Evolutionary conservation across 768 basidiomycete genomes (phyloP).

Genomic region (Rubroboletus pulcherrimus): DNA sequence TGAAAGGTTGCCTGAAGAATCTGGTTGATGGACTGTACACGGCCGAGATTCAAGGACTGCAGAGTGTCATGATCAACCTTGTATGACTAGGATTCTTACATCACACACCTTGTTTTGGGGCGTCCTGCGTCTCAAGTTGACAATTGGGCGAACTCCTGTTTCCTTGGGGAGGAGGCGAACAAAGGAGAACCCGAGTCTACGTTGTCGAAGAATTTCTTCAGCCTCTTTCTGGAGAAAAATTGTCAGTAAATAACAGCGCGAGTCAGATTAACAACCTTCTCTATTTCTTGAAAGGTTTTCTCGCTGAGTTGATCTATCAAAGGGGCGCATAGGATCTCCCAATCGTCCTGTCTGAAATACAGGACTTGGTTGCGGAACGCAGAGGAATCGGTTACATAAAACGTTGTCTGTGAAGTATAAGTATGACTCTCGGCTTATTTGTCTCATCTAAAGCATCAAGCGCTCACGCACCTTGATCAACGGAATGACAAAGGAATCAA

Average conservation of each 20-base stretch:
- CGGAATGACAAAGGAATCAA: constrained; percentile 78
- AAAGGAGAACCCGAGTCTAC: constrained; percentile 78
- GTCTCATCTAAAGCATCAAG: neutral
- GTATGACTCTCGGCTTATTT: neutral
- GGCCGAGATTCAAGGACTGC: constrained; percentile 31
- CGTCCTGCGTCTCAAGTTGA: constrained; percentile 71
- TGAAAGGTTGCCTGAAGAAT: constrained; percentile 80
- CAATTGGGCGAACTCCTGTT: constrained; percentile 90
- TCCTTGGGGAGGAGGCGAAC: constrained; percentile 92
- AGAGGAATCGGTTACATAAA: constrained; percentile 91
- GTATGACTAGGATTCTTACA: neutral
- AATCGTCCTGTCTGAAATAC: constrained; percentile 94
- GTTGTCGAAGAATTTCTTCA: constrained; percentile 61
- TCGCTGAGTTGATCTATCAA: constrained; percentile 69
- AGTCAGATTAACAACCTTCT: constrained; percentile 44
- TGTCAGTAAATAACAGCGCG: neutral
- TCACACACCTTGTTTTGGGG: constrained; percentile 34
- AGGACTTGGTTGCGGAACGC: constrained; percentile 78
- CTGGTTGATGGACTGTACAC: constrained; percentile 77
- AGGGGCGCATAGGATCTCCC: constrained; percentile 79
- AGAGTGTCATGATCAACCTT: neutral
- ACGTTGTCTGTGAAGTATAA: constrained; percentile 61
- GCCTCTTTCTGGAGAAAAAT: constrained; percentile 52
- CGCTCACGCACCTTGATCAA: constrained; percentile 62
- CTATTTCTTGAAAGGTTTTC: constrained; percentile 67